phyloP scores from a whole-genome alignment of 805 yeast species.

The Saccharomycopsis babjevae region DNA sequence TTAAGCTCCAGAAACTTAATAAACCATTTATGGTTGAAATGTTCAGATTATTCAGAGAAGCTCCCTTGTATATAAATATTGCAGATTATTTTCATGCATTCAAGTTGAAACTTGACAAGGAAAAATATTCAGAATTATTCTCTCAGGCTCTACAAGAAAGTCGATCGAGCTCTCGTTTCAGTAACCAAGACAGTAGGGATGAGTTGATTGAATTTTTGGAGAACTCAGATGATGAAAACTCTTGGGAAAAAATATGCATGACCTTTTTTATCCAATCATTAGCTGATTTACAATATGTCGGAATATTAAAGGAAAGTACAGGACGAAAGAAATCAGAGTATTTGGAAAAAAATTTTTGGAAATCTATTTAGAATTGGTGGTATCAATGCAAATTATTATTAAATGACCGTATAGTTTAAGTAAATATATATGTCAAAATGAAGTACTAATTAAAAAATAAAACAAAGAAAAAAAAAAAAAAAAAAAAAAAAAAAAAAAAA shows the following conservation, averaged over 20 bases:
- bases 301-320: slow-evolving; percentile 49
- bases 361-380: slow-evolving; percentile 16
- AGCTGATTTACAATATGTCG: slow-evolving; percentile 58
- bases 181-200: neutral
- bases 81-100: slow-evolving; percentile 60
- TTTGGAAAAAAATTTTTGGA: slow-evolving; percentile 66
- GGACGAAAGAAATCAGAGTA: slow-evolving; percentile 48
- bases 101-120: slow-evolving; percentile 34
- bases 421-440: neutral
- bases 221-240: slow-evolving; percentile 12
- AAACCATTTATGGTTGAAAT: slow-evolving; percentile 47
- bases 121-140: slow-evolving; percentile 19
- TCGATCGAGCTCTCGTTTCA: neutral
- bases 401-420: neutral
- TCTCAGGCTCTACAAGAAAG: slow-evolving; percentile 8
- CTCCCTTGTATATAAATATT: slow-evolving; percentile 56
- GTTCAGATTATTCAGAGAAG: slow-evolving; percentile 68
- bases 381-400: neutral
- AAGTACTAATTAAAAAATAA: neutral
- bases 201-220: neutral
- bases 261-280: slow-evolving; percentile 71
- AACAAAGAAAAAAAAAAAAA: neutral
- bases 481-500: neutral
- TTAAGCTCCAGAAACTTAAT: slow-evolving; percentile 26
- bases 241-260: slow-evolving; percentile 55